Conservation (phyloP, 768 basidiomycete genomes). For the Naganishia kalamii region DNA sequence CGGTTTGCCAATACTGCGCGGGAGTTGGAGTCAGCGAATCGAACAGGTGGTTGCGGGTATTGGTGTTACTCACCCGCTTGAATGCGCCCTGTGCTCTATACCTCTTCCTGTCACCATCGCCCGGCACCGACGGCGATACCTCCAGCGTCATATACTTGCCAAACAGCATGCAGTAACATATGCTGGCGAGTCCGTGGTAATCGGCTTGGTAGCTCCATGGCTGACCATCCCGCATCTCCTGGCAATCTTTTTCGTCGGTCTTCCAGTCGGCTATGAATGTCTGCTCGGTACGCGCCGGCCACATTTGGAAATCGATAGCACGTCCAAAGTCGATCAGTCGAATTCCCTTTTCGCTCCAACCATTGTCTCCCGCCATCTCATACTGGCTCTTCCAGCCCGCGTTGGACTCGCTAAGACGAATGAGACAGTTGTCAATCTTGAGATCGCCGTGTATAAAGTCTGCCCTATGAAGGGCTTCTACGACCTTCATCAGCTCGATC, state of each 20-base stretch:
- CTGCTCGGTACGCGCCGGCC: conserved; percentile 61
- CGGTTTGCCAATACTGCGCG: conserved; percentile 81
- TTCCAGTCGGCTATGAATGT: conserved; percentile 80
- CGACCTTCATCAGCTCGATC: conserved; percentile 72
- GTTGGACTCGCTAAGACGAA: conserved; percentile 70
- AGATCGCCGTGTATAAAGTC: conserved; percentile 97
- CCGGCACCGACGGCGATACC: conserved; percentile 47
- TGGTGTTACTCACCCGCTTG: conserved; percentile 37
- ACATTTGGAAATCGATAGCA: conserved; percentile 75
- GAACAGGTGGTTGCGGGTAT: background rate
- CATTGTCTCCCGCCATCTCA: conserved; percentile 66
- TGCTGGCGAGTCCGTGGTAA: conserved; percentile 90
- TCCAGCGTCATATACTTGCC: conserved; percentile 87
- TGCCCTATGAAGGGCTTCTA: conserved; percentile 71
- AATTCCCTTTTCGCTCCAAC: conserved; percentile 83
- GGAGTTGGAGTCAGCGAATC: background rate
- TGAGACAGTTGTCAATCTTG: conserved; percentile 98
- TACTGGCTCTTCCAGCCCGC: conserved; percentile 69
- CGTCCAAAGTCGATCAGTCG: conserved; percentile 97
- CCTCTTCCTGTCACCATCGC: conserved; percentile 18
- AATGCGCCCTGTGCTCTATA: conserved; percentile 34
- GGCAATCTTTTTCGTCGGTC: conserved; percentile 82
- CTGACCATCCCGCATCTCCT: conserved; percentile 72
- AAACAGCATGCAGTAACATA: conserved; percentile 92
- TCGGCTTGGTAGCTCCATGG: conserved; percentile 95